Base-by-base conservation (phyloP, 2,329 filamentous ascomycete species). In the Phyllosticta capitalensis region DNA sequence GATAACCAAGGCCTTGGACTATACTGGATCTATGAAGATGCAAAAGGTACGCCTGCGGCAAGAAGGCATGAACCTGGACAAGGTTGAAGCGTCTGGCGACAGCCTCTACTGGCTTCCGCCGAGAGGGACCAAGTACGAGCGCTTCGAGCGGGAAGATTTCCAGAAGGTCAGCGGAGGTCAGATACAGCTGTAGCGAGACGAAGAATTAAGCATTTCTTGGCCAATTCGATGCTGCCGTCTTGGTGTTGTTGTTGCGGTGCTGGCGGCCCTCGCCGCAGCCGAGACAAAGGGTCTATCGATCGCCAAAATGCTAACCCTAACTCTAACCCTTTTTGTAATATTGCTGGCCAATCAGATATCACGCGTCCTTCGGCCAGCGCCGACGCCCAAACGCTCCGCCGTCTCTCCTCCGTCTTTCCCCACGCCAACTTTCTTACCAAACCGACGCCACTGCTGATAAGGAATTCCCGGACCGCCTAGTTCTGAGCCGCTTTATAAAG, bases 21-120 rank as follows among this genome's bases (percentile, higher is more conserved):
- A 77, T 59, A 78, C 76, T 14, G 75, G 72, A 3, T 78, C 75
- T 7, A 64, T 77, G 67, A 78, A 78, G 68, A 64, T 78, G 14
- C 75, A 76, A 63, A 78, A 79, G 59, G 72, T 72, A 1, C 69
- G 68, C 24, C 63, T 78, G 48, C 72, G 75, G 63, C 65, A 65
- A 2, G 74, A 78, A 60, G 76, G 76, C 0, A 68, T 78, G n/a
- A 71, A 78, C 61, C 66, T 72, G 1, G 70, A 73, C 1, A 66
- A 67, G n/a, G 69, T 78, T 7, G 72, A 72, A 1, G 68, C 64
- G 57, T 5, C 52, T 6, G 67, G 67, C 9, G 74, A 74, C 54
- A 66, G 63, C 58, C 60, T 78, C 14, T 78, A 74, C 55, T 78
- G 76, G 76, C 58, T 78, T 33, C 72, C 75, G 6, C 62, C 63